Evolutionary conservation across 768 basidiomycete genomes (phyloP), one percentile per base, ranked within the genome.

Genomic region (Podaxis sp.): DNA sequence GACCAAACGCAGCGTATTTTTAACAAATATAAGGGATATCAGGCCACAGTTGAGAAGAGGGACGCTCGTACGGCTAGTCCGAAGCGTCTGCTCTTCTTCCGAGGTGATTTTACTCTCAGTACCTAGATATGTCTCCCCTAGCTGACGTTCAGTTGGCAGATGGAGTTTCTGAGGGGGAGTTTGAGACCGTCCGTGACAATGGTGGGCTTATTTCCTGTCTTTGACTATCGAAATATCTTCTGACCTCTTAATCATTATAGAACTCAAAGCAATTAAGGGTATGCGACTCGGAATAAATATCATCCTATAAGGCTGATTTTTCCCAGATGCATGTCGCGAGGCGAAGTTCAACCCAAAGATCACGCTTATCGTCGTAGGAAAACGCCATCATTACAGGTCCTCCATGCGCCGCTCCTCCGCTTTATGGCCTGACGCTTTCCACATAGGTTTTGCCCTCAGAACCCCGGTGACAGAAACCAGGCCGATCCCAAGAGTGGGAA

Each of bases 351-450:
- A 73, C 0, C 83, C 87, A 0, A 85, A 82, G 60, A 88, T 93
- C n/a, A 93, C 92, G 0, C 73, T 93, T 13, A 81, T 93, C 55
- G 76, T 94, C 38, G 91, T 93, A 3, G 90, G 89, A 1, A 94
- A 93, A 68, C 78, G 88, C 2, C 87, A 89, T 66, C 87, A 88
- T 56, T 79, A 86, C 50, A 77, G 84, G 68, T 75, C 50, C 50
- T 9, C 27, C 6, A 27, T 44, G 14, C 3, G 14, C 16, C 42
- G 18, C 25, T 52, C n/a, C 10, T 25, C 14, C 14, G 5, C 28
- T 13, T 6, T 18, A 6, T 14, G 52, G 9, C 13, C 9, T 55
- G 42, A 16, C 48, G 37, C 44, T 35, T 36, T 3, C 10, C 61
- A 37, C 47, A 14, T 56, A 76, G 76, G 4, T 76, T 77, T 63